Evolutionary conservation across 305 asterid species (phyloP), one percentile per base, ranked within the genome.

Genomic region (Fraxinus sp.): DNA sequence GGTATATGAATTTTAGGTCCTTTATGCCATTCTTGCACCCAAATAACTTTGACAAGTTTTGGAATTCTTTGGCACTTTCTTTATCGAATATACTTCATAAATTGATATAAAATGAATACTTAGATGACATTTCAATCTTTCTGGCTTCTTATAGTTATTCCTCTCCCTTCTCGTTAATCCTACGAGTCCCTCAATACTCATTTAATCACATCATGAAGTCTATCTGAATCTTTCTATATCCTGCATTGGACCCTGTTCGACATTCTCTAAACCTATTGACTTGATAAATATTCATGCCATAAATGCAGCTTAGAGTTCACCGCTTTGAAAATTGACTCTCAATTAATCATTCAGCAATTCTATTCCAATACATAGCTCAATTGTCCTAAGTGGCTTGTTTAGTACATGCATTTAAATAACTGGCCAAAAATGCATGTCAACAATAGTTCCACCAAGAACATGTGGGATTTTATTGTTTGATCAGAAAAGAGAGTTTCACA

Each of bases 1-100:
- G 86, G 16, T 93, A 85, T 41, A 89, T 78, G 8, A 82, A 7
- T 74, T 88, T 87, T 71, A 87, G 80, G 18, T 80, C 82, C 82
- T 86, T 87, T 83, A 87, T 84, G 35, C 18, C 68, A 57, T 57
- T 55, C 64, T 57, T 18, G 68, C 11, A 1, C 68, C 68, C 68
- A 18, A 20, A 57, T 55, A 18, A 20, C 10, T 46, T 32, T 4
- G 55, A 46, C 55, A 7, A 57, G 28, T 57, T 18, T 0, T 18
- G 68, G 28, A 57, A 18, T 57, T 57, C 24, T 57, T 18, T 20
- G 18, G 10, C 13, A 20, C 30, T n/a, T 7, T 18, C 10, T 59
- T 1, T 59, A 59, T 59, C 4, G 30, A 59, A 59, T 20, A 59
- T 20, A 2, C 70, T 59, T 57, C 70, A 59, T 59, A 59, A 59